phyloP scores from a whole-genome alignment of 768 basidiomycete genomes.

The Clitopilus hobsonii region DNA sequence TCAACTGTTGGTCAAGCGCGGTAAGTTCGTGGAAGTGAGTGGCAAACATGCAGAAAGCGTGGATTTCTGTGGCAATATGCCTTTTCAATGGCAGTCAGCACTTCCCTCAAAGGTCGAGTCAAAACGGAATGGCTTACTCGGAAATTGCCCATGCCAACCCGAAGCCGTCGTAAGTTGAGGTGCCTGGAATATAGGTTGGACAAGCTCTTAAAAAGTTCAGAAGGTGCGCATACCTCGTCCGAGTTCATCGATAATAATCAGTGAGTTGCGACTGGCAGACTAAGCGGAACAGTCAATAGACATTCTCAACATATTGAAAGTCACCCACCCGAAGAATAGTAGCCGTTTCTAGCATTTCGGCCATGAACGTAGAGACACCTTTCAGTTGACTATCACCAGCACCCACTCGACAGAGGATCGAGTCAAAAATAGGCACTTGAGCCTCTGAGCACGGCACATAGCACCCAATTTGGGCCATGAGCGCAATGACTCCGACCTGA shows the following conservation, averaged over 20 bases:
- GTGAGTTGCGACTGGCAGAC: conserved; percentile 88
- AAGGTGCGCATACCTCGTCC: conserved; percentile 59
- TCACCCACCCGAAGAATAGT: conserved; percentile 79
- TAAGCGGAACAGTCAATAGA: conserved; percentile 19
- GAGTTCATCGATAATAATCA: conserved; percentile 97
- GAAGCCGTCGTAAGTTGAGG: conserved; percentile 96
- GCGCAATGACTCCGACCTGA: conserved; percentile 85
- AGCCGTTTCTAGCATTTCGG: conserved; percentile 98
- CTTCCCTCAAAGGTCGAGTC: too few species aligned
- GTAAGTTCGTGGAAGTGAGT: conserved; percentile 99
- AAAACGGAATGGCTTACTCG: conserved; percentile 52
- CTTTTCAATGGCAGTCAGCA: conserved; percentile 33
- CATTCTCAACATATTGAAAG: background rate
- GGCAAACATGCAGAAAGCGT: conserved; percentile 93
- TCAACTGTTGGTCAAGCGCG: conserved; percentile 78
- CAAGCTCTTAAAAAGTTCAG: background rate
- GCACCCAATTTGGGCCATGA: conserved; percentile 94
- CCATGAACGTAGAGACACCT: conserved; percentile 99
- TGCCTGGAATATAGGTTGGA: conserved; percentile 44
- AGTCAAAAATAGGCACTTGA: conserved; percentile 88
- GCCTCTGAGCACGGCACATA: conserved; percentile 93
- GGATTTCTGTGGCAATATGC: conserved; percentile 88
- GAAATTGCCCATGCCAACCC: conserved; percentile 99
- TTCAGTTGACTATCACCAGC: conserved; percentile 97
- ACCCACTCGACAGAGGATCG: conserved; percentile 91